Percentiles rank a stretch among this genome's conserved stretches.
Evolutionary conservation across 2,329 filamentous ascomycete genomes (phyloP).

Genomic region (Pseudogymnoascus sp.): DNA sequence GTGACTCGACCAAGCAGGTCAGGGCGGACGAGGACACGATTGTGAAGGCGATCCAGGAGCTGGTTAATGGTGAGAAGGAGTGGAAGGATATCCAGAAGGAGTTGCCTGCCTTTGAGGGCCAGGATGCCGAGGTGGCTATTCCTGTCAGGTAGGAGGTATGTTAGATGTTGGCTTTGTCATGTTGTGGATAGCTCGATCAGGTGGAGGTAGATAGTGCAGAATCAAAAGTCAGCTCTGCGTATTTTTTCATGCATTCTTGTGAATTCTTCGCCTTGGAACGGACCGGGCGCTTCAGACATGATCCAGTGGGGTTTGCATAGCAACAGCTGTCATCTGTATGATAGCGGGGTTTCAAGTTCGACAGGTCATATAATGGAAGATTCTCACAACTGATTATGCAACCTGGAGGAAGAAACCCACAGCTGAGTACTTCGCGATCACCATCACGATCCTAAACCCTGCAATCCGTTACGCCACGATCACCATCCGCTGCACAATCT

Average conservation of each 20-base stretch:
- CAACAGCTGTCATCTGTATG: neutral
- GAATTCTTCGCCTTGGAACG: neutral
- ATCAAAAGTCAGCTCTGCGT: neutral
- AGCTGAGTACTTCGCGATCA: neutral
- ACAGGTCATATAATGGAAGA: neutral
- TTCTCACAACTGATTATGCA: neutral
- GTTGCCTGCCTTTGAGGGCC: constrained; percentile 76
- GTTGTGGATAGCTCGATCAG: neutral
- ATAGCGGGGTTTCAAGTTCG: neutral
- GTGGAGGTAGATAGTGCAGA: neutral
- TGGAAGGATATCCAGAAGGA: constrained; percentile 66
- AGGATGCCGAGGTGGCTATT: constrained; percentile 45
- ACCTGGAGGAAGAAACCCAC: neutral
- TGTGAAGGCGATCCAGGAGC: constrained; percentile 54
- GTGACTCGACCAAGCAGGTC: constrained; percentile 86
- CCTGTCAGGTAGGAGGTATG: neutral
- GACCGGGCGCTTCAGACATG: neutral
- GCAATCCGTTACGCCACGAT: neutral
- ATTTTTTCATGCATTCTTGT: neutral
- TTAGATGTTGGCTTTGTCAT: neutral
- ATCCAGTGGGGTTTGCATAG: neutral
- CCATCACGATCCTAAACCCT: neutral
- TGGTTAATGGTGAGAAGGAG: constrained; percentile 43
- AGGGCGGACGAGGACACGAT: constrained; percentile 76
- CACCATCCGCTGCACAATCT: neutral